Percentiles rank a stretch among this genome's conserved stretches.
Conservation (phyloP, 2,329 filamentous ascomycete species). For the Canariomyces notabilis region DNA sequence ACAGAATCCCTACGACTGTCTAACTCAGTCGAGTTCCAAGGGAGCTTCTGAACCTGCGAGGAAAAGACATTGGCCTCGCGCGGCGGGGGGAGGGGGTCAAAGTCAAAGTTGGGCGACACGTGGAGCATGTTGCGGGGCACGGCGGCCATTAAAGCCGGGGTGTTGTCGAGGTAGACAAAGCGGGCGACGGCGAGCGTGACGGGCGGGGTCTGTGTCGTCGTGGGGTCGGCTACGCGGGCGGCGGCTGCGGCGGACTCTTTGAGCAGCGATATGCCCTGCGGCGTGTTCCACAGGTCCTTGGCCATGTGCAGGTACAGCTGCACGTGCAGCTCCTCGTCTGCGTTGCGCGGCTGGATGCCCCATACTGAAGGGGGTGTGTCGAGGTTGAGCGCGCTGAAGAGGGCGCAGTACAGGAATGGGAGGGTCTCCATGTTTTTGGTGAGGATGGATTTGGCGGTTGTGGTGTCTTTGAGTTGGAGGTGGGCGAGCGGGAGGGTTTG, state of each 20-base stretch:
- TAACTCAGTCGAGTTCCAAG: constrained; percentile 35
- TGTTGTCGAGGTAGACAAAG: constrained; percentile 73
- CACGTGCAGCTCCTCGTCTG: constrained; percentile 63
- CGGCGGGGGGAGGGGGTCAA: constrained; percentile 74
- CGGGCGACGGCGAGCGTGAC: constrained; percentile 55
- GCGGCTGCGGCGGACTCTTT: constrained; percentile 49
- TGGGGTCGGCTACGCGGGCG: constrained; percentile 26
- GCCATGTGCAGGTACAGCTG: constrained; percentile 71
- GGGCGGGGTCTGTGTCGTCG: constrained; percentile 32
- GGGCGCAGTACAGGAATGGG: constrained; percentile 77
- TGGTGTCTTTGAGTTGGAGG: constrained; percentile 61
- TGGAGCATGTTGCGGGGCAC: constrained; percentile 63
- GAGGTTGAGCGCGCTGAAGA: constrained; percentile 77
- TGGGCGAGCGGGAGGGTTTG: constrained; percentile 75
- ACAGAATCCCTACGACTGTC: no score
- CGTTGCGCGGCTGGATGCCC: constrained; percentile 65
- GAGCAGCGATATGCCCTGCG: constrained; percentile 63
- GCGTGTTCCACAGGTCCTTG: constrained; percentile 82
- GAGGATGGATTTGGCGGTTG: constrained; percentile 61
- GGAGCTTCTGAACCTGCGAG: constrained; percentile 36
- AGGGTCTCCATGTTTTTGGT: constrained; percentile 63
- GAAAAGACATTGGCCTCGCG: constrained; percentile 50
- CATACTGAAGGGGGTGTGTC: constrained; percentile 76
- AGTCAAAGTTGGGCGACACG: constrained; percentile 63
- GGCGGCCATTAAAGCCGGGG: constrained; percentile 62